Percentiles rank a stretch among this genome's conserved stretches.
These are phyloP conservation scores for Globisporangium okanoganense DNA, from an alignment of 352 stramenopile genomes.

Conservation along the genomic window DNA sequence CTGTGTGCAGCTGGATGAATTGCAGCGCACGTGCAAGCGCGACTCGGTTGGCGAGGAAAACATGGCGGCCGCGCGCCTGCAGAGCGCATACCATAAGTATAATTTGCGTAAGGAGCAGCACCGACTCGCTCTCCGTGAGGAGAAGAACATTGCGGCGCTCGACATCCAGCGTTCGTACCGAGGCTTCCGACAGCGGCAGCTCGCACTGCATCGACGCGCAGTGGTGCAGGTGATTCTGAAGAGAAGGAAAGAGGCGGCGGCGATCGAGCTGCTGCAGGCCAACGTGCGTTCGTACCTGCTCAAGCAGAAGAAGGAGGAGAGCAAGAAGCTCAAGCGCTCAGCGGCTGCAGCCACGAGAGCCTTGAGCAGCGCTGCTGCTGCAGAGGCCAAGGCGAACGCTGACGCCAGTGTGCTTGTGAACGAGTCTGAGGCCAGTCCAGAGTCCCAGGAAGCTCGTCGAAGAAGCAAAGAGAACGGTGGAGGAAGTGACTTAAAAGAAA, in stretches of 20 bases:
- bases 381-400: neutral
- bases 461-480: neutral
- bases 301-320: conserved; percentile 23
- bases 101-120: conserved; percentile 50
- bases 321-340: neutral
- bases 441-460: neutral
- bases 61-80: conserved; percentile 40
- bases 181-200: conserved; percentile 47
- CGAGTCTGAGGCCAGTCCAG: neutral
- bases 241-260: conserved; percentile 42
- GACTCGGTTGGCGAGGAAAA: conserved; percentile 47
- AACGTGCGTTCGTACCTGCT: conserved; percentile 61
- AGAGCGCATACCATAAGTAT: conserved; percentile 60
- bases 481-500: neutral
- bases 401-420: neutral
- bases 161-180: conserved; percentile 69
- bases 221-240: conserved; percentile 45
- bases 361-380: neutral
- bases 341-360: neutral
- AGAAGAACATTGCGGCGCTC: conserved; percentile 48
- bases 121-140: conserved; percentile 31
- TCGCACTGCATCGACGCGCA: conserved; percentile 46
- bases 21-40: conserved; percentile 15
- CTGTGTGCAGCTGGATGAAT: conserved; percentile 10
- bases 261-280: conserved; percentile 56